Percentiles rank a stretch among this genome's conserved stretches.
phyloP scores from a whole-genome alignment of 108 stramenopile genomes.

The Cyclotella choctawhatcheeana region DNA sequence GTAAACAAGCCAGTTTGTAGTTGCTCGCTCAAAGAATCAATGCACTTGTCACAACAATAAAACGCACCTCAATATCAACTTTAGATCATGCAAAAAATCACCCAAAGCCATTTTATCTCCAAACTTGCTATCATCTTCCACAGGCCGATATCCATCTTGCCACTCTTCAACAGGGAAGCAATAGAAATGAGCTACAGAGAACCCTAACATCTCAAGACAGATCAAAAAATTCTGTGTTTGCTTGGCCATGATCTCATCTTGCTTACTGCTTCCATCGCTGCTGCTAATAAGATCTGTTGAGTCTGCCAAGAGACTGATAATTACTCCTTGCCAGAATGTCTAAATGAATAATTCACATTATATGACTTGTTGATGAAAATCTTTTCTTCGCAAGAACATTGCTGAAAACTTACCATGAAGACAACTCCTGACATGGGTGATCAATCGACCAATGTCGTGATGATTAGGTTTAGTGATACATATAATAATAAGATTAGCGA shows the following conservation, averaged over 20 bases:
- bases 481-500: background rate
- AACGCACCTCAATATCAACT: slow-evolving; percentile 63
- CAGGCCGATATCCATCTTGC: slow-evolving; percentile 81
- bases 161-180: slow-evolving; percentile 94
- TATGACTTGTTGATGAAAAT: too few species aligned
- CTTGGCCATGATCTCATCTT: slow-evolving; percentile 71
- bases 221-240: slow-evolving; percentile 92
- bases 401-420: too few species aligned
- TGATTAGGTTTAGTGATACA: background rate
- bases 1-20: too few species aligned
- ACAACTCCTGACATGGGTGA: slow-evolving; percentile 28
- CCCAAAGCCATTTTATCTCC: slow-evolving; percentile 86
- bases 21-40: too few species aligned
- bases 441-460: background rate
- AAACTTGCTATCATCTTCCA: slow-evolving; percentile 65
- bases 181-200: slow-evolving; percentile 91
- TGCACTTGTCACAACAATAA: background rate
- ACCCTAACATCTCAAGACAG: slow-evolving; percentile 94
- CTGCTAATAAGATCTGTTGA: slow-evolving; percentile 65
- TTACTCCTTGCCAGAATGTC: slow-evolving; percentile 95
- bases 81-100: slow-evolving; percentile 87
- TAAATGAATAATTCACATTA: too few species aligned
- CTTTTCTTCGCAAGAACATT: too few species aligned
- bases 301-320: slow-evolving; percentile 69
- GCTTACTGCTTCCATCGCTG: slow-evolving; percentile 30